Percentiles rank a stretch among this genome's conserved stretches.
These are phyloP conservation scores for Trametes versicolor DNA, from an alignment of 1,284 basidiomycete genomes.

Conservation along the genomic window DNA sequence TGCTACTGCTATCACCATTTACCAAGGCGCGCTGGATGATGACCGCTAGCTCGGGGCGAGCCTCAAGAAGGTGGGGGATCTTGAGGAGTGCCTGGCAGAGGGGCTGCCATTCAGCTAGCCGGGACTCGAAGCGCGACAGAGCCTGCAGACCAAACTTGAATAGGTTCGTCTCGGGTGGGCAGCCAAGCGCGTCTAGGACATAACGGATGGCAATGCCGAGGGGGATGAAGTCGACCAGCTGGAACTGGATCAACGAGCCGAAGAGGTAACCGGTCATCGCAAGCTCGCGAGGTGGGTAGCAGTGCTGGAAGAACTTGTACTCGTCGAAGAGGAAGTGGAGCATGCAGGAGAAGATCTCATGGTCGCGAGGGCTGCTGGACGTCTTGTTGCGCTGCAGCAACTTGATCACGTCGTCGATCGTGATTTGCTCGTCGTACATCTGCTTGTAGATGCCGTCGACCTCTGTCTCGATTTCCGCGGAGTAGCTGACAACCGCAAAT, in stretches of 20 bases:
- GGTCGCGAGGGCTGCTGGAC: conserved; percentile 86
- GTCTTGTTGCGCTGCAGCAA: conserved; percentile 89
- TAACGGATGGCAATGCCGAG: conserved; percentile 98
- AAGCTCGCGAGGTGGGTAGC: conserved; percentile 93
- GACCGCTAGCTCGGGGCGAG: conserved; percentile 86
- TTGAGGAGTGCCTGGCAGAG: conserved; percentile 90
- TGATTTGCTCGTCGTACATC: conserved; percentile 96
- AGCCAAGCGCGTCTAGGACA: conserved; percentile 93
- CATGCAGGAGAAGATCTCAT: conserved; percentile 98
- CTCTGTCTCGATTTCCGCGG: conserved; percentile 90
- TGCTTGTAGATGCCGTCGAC: conserved; percentile 97
- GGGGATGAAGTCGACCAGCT: conserved; percentile 95
- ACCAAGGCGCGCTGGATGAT: conserved; percentile 79
- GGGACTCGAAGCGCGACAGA: conserved; percentile 87
- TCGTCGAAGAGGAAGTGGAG: conserved; percentile 99
- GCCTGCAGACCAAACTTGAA: conserved; percentile 98
- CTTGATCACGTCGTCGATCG: conserved; percentile 93
- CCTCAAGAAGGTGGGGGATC: conserved; percentile 89
- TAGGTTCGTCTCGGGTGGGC: conserved; percentile 89
- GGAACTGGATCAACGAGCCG: conserved; percentile 94
- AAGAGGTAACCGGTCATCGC: conserved; percentile 97
- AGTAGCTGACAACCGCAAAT: conserved; percentile 89
- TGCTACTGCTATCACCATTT: conserved; percentile 52
- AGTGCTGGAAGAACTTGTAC: conserved; percentile 99
- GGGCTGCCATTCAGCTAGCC: conserved; percentile 94